phyloP scores from a whole-genome alignment of 306 rosid genomes.

The Astragalus glycyphyllos region DNA sequence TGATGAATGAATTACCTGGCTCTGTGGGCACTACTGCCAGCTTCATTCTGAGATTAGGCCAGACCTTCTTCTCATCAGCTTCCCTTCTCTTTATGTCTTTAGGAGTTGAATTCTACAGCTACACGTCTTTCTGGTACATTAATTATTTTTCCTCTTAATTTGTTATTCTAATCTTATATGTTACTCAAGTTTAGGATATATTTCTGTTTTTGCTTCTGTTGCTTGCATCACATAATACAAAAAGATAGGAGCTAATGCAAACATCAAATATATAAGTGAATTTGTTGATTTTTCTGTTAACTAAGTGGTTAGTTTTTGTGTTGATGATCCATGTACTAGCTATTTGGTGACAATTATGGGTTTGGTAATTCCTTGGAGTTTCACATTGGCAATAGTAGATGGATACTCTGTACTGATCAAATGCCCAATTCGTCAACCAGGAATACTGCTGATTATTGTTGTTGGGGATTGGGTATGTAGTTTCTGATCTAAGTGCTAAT shows the following conservation, averaged over 20 bases:
- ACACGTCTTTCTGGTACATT: conserved; percentile 84
- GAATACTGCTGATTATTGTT: conserved; percentile 64
- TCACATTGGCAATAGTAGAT: conserved; percentile 86
- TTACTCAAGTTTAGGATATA: background rate
- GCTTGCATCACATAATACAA: conserved; percentile 2
- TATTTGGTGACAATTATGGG: conserved; percentile 89
- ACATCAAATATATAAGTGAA: conserved; percentile 15
- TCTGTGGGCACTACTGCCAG: conserved; percentile 77
- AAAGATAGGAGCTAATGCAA: background rate
- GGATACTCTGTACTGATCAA: conserved; percentile 75
- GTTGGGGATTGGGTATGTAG: conserved; percentile 83
- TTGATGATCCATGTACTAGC: conserved; percentile 50
- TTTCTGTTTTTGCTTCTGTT: conserved; percentile 9
- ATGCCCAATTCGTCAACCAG: conserved; percentile 77
- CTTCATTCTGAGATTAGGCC: conserved; percentile 79
- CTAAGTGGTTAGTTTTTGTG: conserved; percentile 13
- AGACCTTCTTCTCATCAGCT: conserved; percentile 77
- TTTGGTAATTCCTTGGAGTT: conserved; percentile 91
- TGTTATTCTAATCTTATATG: conserved; percentile 11
- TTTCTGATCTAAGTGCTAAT: conserved; percentile 23
- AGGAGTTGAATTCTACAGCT: conserved; percentile 86
- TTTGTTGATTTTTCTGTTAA: conserved; percentile 25
- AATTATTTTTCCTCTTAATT: background rate
- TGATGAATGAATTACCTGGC: conserved; percentile 79
- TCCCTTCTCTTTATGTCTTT: conserved; percentile 90